These are phyloP conservation scores for Trichaptum fuscoviolaceum DNA, from an alignment of 768 basidiomycete species.

Conservation along the genomic window DNA sequence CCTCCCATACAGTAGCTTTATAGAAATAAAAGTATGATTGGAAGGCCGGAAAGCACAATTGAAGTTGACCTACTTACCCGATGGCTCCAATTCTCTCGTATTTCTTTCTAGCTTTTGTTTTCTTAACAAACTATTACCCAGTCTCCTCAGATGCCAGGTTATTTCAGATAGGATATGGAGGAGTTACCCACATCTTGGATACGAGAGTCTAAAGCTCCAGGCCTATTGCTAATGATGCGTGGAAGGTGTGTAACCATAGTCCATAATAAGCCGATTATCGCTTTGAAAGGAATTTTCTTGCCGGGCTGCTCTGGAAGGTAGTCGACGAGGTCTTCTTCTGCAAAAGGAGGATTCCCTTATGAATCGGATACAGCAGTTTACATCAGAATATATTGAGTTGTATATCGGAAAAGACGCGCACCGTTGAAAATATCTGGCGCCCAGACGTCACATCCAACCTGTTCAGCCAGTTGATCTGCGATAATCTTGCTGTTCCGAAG, in stretches of 20 bases:
- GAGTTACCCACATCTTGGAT: constrained; percentile 21
- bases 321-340: constrained; percentile 23
- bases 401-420: constrained; percentile 18
- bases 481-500: constrained; percentile 50
- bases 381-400: background rate
- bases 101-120: constrained; percentile 31
- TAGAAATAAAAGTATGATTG: constrained; percentile 23
- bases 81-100: constrained; percentile 37
- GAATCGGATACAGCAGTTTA: background rate
- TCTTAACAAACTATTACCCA: constrained; percentile 29
- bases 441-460: constrained; percentile 55
- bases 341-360: constrained; percentile 25
- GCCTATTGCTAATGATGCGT: constrained; percentile 20
- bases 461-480: constrained; percentile 46
- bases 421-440: constrained; percentile 58
- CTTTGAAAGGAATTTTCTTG: constrained; percentile 14
- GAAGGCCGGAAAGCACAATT: background rate
- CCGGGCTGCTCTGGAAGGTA: constrained; percentile 27
- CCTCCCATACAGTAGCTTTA: constrained; percentile 11
- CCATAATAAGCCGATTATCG: constrained; percentile 16
- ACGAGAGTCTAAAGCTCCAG: constrained; percentile 24
- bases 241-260: constrained; percentile 19
- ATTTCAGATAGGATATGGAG: background rate
- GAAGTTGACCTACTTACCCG: constrained; percentile 27
- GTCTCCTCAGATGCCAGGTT: background rate